phyloP scores from a whole-genome alignment of 2,329 filamentous ascomycete genomes.

The Exophiala viscosa region DNA sequence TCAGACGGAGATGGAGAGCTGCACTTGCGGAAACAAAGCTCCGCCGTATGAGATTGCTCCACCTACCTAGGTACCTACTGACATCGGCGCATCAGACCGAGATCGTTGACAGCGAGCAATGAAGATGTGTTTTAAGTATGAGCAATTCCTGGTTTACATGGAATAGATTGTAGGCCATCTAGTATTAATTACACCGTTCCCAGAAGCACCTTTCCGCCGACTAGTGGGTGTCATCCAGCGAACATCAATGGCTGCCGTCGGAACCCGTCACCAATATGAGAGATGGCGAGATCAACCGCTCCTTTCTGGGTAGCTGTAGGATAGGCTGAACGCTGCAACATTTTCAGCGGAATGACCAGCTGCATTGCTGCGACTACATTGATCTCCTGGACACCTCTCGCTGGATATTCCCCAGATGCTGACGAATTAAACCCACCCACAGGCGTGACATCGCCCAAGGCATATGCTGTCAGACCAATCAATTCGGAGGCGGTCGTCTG shows the following conservation, averaged over 20 bases:
- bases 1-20: too few relatives aligned
- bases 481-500: conserved; percentile 18
- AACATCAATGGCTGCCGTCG: conserved; percentile 20
- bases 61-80: too few relatives aligned
- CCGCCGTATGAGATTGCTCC: too few relatives aligned
- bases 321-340: conserved; percentile 23
- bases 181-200: too few relatives aligned
- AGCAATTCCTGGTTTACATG: too few relatives aligned
- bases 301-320: conserved; percentile 24
- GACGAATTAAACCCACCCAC: conserved; percentile 21
- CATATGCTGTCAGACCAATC: conserved; percentile 28
- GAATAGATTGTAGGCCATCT: too few relatives aligned
- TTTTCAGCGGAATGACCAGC: conserved; percentile 27
- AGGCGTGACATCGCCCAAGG: conserved; percentile 25
- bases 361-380: conserved; percentile 28
- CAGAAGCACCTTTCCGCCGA: too few relatives aligned
- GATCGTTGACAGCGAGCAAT: too few relatives aligned
- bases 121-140: too few relatives aligned
- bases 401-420: conserved; percentile 14
- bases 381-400: conserved; percentile 21
- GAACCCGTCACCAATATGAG: conserved; percentile 28
- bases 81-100: too few relatives aligned
- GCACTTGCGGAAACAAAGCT: too few relatives aligned
- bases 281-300: conserved; percentile 27
- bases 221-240: neutral